Conservation (phyloP, 2,329 filamentous ascomycete genomes). For the Clarireedia sp. region DNA sequence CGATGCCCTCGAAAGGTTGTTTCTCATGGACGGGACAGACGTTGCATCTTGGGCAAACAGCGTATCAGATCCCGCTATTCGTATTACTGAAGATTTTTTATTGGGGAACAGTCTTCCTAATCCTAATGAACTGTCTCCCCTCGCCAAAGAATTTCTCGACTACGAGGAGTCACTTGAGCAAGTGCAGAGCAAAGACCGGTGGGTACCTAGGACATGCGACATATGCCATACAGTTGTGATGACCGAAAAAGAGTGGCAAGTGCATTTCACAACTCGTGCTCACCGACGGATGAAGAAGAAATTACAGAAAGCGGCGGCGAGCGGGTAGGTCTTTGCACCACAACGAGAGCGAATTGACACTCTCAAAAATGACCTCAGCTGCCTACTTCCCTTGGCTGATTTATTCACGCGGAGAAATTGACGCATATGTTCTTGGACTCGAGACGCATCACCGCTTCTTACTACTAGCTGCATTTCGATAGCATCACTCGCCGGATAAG, state of each 20-base stretch:
- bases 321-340: background rate
- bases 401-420: background rate
- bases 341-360: background rate
- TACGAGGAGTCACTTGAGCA: constrained; percentile 40
- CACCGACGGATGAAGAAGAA: constrained; percentile 31
- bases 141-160: constrained; percentile 48
- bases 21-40: constrained; percentile 74
- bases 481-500: too few relatives aligned
- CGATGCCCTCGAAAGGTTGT: constrained; percentile 51
- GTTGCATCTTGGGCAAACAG: constrained; percentile 49
- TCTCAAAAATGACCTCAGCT: background rate
- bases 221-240: constrained; percentile 58
- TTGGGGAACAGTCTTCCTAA: constrained; percentile 35
- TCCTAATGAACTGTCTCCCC: constrained; percentile 48
- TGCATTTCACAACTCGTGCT: constrained; percentile 37
- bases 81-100: constrained; percentile 58
- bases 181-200: constrained; percentile 35
- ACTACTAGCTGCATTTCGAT: too few relatives aligned
- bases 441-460: background rate
- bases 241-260: constrained; percentile 45
- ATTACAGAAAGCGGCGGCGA: background rate
- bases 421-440: background rate
- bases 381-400: background rate
- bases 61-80: constrained; percentile 59
- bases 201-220: constrained; percentile 56